Conservation (phyloP, 2,329 filamentous ascomycete species). For the Neofusicoccum sp. region DNA sequence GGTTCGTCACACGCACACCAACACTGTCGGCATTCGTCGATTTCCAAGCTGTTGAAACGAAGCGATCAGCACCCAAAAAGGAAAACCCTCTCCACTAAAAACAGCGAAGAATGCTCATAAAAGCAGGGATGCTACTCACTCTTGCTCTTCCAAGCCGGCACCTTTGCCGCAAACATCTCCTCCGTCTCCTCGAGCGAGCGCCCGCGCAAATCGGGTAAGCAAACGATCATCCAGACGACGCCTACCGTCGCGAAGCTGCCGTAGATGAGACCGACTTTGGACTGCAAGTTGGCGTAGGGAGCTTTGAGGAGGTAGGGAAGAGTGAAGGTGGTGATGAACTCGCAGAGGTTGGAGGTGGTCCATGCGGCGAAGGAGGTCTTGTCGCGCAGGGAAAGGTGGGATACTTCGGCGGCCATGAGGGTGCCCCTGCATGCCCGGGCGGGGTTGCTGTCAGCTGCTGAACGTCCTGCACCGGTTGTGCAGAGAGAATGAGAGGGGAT, state of each 20-base stretch:
- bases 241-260: background rate
- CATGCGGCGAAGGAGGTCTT: constrained; percentile 1
- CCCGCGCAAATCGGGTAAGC: background rate
- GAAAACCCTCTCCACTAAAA: no score
- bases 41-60: no score
- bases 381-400: background rate
- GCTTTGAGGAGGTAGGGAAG: background rate
- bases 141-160: background rate
- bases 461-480: no score
- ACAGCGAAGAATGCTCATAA: no score
- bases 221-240: background rate
- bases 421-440: background rate
- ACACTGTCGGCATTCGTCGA: no score
- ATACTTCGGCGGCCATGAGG: background rate
- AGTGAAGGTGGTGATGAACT: background rate
- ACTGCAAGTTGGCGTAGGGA: background rate
- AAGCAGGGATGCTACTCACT: background rate
- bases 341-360: background rate
- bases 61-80: no score
- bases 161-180: background rate
- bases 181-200: background rate
- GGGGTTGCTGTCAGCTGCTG: no score
- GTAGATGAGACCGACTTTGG: constrained; percentile 1
- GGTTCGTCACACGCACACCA: no score
- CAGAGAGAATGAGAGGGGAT: no score